Evolutionary conservation across 2,329 filamentous ascomycete genomes (phyloP).

Genomic region (Ophiostoma quercus): DNA sequence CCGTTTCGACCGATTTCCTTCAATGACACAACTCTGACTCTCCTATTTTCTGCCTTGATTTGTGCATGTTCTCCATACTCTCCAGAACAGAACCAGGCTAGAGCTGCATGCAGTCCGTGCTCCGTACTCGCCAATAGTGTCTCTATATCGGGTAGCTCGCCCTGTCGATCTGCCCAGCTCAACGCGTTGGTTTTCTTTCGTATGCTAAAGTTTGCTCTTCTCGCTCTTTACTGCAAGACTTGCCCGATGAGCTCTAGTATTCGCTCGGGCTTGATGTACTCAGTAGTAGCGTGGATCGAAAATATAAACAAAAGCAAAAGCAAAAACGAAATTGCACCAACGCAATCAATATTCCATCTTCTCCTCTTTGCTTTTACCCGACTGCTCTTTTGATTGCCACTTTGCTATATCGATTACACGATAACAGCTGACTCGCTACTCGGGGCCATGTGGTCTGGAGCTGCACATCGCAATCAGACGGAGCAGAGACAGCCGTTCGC

Average conservation of each 20-base stretch:
- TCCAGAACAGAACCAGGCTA: not conserved
- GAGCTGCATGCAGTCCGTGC: not conserved
- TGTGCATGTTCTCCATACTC: not conserved
- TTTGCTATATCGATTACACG: not conserved
- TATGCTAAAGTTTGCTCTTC: not conserved
- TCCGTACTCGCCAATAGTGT: not conserved
- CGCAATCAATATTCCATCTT: not conserved
- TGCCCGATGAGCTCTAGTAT: not conserved
- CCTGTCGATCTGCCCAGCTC: not conserved
- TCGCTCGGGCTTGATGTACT: not conserved
- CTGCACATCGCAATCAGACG: not conserved
- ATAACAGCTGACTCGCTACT: not conserved
- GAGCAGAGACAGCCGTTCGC: not conserved
- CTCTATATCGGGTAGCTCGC: not conserved
- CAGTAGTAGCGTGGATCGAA: not conserved
- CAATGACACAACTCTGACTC: not conserved
- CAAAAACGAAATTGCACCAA: not conserved
- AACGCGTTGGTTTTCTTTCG: not conserved
- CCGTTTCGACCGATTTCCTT: not conserved
- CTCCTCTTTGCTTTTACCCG: not conserved
- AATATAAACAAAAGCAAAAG: too few species aligned
- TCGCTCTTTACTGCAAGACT: not conserved
- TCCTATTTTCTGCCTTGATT: constrained; percentile 1
- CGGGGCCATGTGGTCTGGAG: not conserved
- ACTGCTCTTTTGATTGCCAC: not conserved